phyloP scores from a whole-genome alignment of 2,329 filamentous ascomycete genomes.

The Colletotrichum camelliae region DNA sequence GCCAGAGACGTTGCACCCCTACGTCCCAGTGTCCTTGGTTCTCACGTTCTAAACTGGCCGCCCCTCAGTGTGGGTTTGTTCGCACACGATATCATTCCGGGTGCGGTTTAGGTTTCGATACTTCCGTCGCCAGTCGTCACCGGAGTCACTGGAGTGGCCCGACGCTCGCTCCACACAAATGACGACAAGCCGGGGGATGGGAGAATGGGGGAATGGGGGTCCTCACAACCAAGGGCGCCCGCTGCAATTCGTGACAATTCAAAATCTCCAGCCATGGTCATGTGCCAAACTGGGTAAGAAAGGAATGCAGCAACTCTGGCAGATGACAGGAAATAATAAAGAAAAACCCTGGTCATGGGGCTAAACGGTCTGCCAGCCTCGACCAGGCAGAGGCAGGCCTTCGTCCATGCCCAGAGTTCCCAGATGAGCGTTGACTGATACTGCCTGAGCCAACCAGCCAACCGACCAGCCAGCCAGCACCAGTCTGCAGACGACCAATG shows the following conservation, averaged over 20 bases:
- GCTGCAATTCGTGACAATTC: background rate
- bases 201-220: background rate
- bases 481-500: background rate
- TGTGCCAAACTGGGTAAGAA: background rate
- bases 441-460: background rate
- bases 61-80: background rate
- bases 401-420: too few relatives aligned
- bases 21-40: background rate
- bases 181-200: conserved; percentile 3
- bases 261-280: background rate
- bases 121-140: background rate
- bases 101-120: background rate
- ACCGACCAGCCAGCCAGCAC: background rate
- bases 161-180: background rate
- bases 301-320: background rate
- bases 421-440: background rate
- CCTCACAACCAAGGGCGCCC: background rate
- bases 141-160: background rate
- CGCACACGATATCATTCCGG: background rate
- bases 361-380: background rate
- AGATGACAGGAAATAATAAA: background rate
- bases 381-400: background rate
- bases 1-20: background rate
- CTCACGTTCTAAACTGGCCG: background rate
- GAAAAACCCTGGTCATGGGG: background rate